These are phyloP conservation scores for Pholiota conissans DNA, from an alignment of 768 basidiomycete species.

Conservation along the genomic window DNA sequence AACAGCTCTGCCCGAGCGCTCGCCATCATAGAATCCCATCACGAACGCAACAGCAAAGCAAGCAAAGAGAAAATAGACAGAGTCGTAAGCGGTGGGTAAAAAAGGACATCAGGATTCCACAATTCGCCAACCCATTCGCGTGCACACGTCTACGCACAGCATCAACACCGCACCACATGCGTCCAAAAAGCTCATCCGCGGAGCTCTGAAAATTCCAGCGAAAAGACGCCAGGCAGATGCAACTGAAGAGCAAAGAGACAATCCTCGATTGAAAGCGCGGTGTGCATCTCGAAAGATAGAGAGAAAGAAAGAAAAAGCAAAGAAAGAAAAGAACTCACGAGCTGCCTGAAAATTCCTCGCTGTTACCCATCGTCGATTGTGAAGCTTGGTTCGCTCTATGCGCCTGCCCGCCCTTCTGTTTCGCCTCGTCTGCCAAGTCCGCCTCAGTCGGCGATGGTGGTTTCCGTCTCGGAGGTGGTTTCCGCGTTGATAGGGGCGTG, in stretches of 20 bases:
- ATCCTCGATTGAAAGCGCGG: too few species aligned
- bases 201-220: not conserved
- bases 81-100: not conserved
- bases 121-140: too few species aligned
- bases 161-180: not conserved
- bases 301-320: not conserved
- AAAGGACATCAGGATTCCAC: not conserved
- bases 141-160: too few species aligned
- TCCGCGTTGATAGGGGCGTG: conserved; percentile 8
- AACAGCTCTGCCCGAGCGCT: too few species aligned
- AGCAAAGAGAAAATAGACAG: not conserved
- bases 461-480: conserved; percentile 20
- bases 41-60: not conserved
- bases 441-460: conserved; percentile 16
- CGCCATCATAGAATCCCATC: too few species aligned
- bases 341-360: conserved; percentile 9
- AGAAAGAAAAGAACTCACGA: conserved; percentile 12
- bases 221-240: not conserved
- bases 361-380: conserved; percentile 14
- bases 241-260: not conserved
- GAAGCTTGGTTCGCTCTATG: conserved; percentile 18
- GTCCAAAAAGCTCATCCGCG: not conserved
- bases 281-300: too few species aligned
- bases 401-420: not conserved
- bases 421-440: not conserved